Percentiles rank a stretch among this genome's conserved stretches.
phyloP scores from a whole-genome alignment of 2,329 filamentous ascomycete species.

The Trichoderma asperellum region DNA sequence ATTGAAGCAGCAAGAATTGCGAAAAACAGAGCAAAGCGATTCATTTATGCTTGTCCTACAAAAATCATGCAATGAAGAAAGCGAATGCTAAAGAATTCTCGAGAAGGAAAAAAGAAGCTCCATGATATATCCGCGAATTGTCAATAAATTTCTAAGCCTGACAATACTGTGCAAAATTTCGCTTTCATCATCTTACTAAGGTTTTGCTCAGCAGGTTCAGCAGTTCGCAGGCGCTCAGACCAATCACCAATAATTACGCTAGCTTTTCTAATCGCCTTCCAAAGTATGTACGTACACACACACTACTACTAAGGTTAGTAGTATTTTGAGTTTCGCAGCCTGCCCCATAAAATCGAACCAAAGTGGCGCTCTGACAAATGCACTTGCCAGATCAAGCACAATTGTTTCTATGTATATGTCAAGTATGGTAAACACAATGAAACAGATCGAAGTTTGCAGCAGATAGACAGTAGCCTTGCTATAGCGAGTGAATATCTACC shows the following conservation, averaged over 20 bases:
- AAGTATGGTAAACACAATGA: neutral
- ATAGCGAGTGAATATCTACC: neutral
- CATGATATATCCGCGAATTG: conserved; percentile 16
- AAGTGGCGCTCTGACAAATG: neutral
- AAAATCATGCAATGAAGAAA: neutral
- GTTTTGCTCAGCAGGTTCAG: conserved; percentile 15
- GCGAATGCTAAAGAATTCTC: conserved; percentile 8
- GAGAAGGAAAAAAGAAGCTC: neutral
- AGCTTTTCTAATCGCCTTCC: conserved; percentile 14
- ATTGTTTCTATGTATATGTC: neutral
- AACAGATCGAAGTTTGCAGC: neutral
- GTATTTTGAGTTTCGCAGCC: neutral
- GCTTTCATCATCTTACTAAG: conserved; percentile 10
- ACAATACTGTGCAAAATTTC: conserved; percentile 8
- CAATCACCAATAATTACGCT: conserved; percentile 11
- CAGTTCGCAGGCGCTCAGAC: conserved; percentile 11
- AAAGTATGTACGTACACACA: neutral
- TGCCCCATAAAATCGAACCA: neutral
- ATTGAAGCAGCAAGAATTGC: conserved; percentile 45
- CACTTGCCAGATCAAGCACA: neutral
- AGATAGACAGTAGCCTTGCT: neutral
- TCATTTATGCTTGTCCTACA: conserved; percentile 45
- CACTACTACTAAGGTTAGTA: too few relatives aligned
- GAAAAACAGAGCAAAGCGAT: conserved; percentile 40
- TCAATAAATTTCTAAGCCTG: conserved; percentile 24